Base-by-base conservation (phyloP, 2,329 filamentous ascomycete genomes). In the Cadophora gregata region DNA sequence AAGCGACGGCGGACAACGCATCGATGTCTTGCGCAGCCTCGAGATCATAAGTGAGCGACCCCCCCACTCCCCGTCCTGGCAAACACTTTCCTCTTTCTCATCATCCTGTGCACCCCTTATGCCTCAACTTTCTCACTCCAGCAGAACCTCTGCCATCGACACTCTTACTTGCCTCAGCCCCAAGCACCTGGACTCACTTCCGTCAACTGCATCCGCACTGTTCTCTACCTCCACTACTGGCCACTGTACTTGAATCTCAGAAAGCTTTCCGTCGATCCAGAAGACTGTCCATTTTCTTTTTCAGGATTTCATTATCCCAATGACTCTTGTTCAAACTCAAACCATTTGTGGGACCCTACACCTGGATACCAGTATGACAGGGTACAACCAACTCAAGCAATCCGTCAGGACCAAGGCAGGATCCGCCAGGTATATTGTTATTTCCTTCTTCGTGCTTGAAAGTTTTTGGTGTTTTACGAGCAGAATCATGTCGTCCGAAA, bases 371-470 rank as follows among this genome's bases (percentile, higher is more conserved):
- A 58, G 27, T 21, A 76, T 76, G 75, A 63, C 74, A 67, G 73
- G 70, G 71, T 76, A 73, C 74, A 69, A 69, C 56, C 68, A 70
- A 66, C 64, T 68, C 59, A 72, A 72, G 56, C 69, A 64, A 62
- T 67, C 73, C 70, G 38, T 55, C 31, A 66, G 75, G 72, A 74
- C 72, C 68, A 74, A 75, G 72, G 73, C 71, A 70, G 61, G 61
- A 36, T 50, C 73, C 73, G 71, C 71, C 72, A 76, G 75, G 75
- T 77, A 77, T 75, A 74, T 75, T 75, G 58, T 73, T 71, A 62
- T 73, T 73, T 69, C 59, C 53, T 68, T 63, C 67, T 66, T 69
- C 50, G 33, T 68, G 61, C 45, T 69, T 71, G 42, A 21, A 33
- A 55, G 24, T 56, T 63, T 31, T 72, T 70, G 70, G 64, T 31